Evolutionary conservation across 768 basidiomycete genomes (phyloP).

Genomic region (Rubroboletus pulcherrimus): DNA sequence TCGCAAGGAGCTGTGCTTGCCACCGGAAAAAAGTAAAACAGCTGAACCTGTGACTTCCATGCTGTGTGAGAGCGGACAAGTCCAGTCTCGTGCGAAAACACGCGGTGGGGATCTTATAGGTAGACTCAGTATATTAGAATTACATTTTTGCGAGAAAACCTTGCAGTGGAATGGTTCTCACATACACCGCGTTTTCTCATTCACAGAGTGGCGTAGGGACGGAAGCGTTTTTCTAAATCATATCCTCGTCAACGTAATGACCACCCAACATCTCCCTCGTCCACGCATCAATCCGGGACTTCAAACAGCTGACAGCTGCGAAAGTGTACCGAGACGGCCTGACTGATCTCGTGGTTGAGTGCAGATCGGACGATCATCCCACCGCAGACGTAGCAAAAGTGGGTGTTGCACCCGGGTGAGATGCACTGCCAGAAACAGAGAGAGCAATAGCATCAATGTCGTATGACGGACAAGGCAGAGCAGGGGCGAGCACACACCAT

Average conservation of each 20-base stretch:
- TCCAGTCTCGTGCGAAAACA: neutral
- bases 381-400: slow-evolving; percentile 55
- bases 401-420: slow-evolving; percentile 56
- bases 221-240: neutral
- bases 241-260: neutral
- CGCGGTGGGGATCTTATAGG: no score
- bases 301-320: slow-evolving; percentile 35
- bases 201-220: no score
- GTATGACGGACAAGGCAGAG: neutral
- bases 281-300: slow-evolving; percentile 19
- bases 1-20: slow-evolving; percentile 59
- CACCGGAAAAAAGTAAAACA: slow-evolving; percentile 39
- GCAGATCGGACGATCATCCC: slow-evolving; percentile 42
- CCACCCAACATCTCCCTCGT: neutral
- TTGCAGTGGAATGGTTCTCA: no score
- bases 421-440: slow-evolving; percentile 39
- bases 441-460: neutral
- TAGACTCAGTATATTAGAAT: no score
- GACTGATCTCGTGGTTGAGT: slow-evolving; percentile 28
- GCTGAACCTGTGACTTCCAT: neutral
- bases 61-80: neutral
- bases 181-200: no score
- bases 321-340: slow-evolving; percentile 33
- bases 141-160: no score
- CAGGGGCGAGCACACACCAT: slow-evolving; percentile 30